These are phyloP conservation scores for Alternaria postmessia DNA, from an alignment of 2,329 filamentous ascomycete genomes.

Conservation along the genomic window DNA sequence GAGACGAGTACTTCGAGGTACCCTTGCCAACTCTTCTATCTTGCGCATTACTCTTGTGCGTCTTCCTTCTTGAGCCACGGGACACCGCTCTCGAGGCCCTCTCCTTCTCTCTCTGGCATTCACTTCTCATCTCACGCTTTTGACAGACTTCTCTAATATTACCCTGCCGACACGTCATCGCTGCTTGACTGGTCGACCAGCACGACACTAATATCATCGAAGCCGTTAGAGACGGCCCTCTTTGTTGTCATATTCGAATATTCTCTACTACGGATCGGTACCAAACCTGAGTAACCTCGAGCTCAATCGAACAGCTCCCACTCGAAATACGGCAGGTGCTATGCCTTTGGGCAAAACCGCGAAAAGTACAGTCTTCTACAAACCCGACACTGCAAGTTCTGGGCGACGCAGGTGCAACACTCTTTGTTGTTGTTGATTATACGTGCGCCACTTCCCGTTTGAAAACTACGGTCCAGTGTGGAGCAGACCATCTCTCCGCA, in stretches of 20 bases:
- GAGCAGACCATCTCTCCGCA: constrained; percentile 11
- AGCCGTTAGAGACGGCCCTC: constrained; percentile 22
- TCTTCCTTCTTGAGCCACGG: constrained; percentile 21
- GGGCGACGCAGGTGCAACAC: not conserved
- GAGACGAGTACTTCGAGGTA: constrained; percentile 18
- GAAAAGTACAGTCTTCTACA: constrained; percentile 9
- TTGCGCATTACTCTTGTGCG: constrained; percentile 18
- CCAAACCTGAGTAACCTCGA: constrained; percentile 7
- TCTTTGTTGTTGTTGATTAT: not conserved
- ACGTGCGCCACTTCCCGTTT: constrained; percentile 22
- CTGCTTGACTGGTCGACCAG: constrained; percentile 23
- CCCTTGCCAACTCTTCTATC: constrained; percentile 27
- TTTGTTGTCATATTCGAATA: constrained; percentile 19
- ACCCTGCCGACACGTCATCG: constrained; percentile 10
- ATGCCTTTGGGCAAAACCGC: constrained; percentile 8
- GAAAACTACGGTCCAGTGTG: constrained; percentile 19
- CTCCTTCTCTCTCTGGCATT: constrained; percentile 13
- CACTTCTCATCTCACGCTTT: constrained; percentile 15
- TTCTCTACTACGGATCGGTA: constrained; percentile 31
- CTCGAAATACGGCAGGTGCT: constrained; percentile 8
- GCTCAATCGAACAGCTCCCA: not conserved
- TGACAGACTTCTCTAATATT: constrained; percentile 12
- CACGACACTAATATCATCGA: constrained; percentile 21
- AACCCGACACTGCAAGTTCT: constrained; percentile 3
- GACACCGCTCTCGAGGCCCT: constrained; percentile 19